Evolutionary conservation across 495 filamentous ascomycete genomes (phyloP), one percentile per base, ranked within the genome.

Genomic region (Xylaria bambusicola): DNA sequence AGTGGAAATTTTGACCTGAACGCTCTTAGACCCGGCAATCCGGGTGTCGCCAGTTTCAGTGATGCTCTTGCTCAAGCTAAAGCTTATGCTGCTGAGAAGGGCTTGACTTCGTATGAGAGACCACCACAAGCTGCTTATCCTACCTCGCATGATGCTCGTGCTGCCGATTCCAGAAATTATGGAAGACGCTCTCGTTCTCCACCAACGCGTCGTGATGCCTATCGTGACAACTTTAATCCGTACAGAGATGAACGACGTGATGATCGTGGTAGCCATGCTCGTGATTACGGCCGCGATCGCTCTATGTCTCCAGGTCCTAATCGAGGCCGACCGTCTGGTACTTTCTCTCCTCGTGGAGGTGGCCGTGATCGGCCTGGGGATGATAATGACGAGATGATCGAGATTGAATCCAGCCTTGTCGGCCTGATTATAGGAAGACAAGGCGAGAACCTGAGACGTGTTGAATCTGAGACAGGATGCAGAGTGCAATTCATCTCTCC

Each of bases 361-460:
- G 71, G 73, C 31, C 77, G 82, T 44, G 79, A 86, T 29, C 75
- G 87, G 42, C 84, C 82, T 7, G 75, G 77, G 45, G 79, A 77
- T 59, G 77, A 80, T 35, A 88, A 88, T 48, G 84, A 87, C 58
- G 90, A 94, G 66, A 84, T 84, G 2, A 87, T 94, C 49, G 77
- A 83, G 52, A 89, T 94, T 58, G 90, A 94, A 62, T 87, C 86
- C 5, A 84, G 81, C 52, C 77, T 92, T 38, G 90, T 94, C 33
- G 90, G 90, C 24, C 76, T 94, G 9, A 92, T 94, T 67, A 94
- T 94, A 64, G 90, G 90, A 13, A 82, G 90, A 35, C 85, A 90
- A 62, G 90, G 90, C 48, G 90, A 94, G 70, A 94, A 91, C 55
- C 75, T 94, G 26, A 79, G 89, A 58, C 86, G 87, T 35, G 86